A percentile compares a stretch with the other conserved stretches of the same genome.
Evolutionary conservation across 1,284 basidiomycete species (phyloP).

Genomic region (Moniliella sp.): DNA sequence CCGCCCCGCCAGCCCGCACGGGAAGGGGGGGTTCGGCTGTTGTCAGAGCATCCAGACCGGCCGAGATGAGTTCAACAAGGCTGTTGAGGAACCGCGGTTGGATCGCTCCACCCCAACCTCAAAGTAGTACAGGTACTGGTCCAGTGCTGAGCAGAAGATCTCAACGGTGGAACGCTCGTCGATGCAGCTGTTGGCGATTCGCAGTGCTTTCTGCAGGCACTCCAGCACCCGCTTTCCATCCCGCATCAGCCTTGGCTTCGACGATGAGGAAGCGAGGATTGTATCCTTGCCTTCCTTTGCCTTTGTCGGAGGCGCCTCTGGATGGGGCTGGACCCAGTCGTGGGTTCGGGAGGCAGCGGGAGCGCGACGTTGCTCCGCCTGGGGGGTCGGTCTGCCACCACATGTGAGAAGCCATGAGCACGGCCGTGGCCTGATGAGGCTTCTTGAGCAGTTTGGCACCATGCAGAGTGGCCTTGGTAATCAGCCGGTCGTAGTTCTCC

Average conservation of each 20-base stretch:
- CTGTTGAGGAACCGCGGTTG: too few species aligned
- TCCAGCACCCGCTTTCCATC: constrained; percentile 30
- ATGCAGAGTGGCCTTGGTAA: constrained; percentile 29
- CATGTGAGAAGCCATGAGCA: constrained; percentile 30
- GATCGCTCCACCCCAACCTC: too few species aligned
- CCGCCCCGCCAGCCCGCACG: too few species aligned
- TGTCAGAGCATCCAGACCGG: too few species aligned
- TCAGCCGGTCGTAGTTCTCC: constrained; percentile 29
- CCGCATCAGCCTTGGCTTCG: too few species aligned
- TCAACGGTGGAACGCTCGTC: constrained; percentile 26
- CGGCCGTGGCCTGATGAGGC: constrained; percentile 30
- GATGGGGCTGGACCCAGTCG: too few species aligned
- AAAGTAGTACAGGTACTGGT: constrained; percentile 30
- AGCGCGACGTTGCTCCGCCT: constrained; percentile 8
- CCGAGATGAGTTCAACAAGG: too few species aligned
- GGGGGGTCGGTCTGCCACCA: constrained; percentile 29
- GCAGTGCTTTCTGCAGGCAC: constrained; percentile 27
- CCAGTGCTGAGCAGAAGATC: constrained; percentile 27
- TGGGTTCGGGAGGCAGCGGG: too few species aligned
- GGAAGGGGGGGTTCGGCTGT: too few species aligned
- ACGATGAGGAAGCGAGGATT: too few species aligned
- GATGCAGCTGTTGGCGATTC: constrained; percentile 31
- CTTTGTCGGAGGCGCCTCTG: too few species aligned
- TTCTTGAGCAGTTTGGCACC: constrained; percentile 31
- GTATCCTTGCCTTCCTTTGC: constrained; percentile 3